phyloP scores from a whole-genome alignment of 2,329 filamentous ascomycete genomes.

The Moelleriella libera region DNA sequence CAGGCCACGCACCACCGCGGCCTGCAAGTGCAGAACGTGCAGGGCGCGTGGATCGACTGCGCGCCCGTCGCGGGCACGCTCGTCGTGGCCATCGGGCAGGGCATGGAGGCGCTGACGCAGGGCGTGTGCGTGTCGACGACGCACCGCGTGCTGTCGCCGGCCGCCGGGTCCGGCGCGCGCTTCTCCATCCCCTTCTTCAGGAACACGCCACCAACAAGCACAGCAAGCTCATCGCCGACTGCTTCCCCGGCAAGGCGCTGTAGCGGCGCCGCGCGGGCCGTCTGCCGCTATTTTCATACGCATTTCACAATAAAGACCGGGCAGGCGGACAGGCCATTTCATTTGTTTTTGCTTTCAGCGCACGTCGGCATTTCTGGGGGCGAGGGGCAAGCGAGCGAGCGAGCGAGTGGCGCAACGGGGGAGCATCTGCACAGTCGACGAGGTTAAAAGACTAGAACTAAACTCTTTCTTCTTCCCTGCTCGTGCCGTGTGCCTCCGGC shows the following conservation, averaged over 20 bases:
- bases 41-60: conserved; percentile 70
- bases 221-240: conserved; percentile 55
- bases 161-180: conserved; percentile 53
- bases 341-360: no score
- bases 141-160: conserved; percentile 66
- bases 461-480: no score
- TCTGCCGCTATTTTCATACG: no score
- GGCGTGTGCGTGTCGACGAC: conserved; percentile 75
- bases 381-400: no score
- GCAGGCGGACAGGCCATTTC: no score
- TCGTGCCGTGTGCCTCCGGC: no score
- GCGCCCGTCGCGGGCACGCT: conserved; percentile 63
- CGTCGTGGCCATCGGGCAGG: conserved; percentile 79
- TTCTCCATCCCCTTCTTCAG: conserved; percentile 76
- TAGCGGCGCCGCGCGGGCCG: no score
- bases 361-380: no score
- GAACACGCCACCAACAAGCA: conserved; percentile 68
- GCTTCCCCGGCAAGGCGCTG: conserved; percentile 42
- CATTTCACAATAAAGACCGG: no score
- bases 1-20: conserved; percentile 66
- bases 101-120: conserved; percentile 69
- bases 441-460: no score
- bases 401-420: no score
- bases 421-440: no score
- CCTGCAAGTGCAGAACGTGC: conserved; percentile 70